Evolutionary conservation across 345 rosid genomes (phyloP), one percentile per base, ranked within the genome.

Genomic region (Gossypium australe): DNA sequence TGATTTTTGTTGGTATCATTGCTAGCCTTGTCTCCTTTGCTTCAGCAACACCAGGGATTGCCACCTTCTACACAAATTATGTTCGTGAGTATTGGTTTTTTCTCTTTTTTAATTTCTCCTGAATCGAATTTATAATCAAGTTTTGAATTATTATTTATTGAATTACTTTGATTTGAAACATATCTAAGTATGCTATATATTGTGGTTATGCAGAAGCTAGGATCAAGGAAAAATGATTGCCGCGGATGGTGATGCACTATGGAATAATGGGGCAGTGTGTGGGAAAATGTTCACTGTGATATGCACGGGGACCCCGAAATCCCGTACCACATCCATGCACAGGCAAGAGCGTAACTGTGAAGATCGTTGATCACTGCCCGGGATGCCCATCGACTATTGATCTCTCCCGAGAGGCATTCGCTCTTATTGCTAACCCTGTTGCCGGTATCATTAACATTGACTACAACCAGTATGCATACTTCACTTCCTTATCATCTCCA

Each of bases 381-480:
- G 73, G 73, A 5, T 84, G 85, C 73, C 72, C 11, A 4, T 73
- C 76, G 0, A 78, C 78, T 29, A 18, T 84, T 11, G 83, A 78
- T 43, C 82, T 84, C 57, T 82, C 87, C 0, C 9, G 3, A 9
- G 73, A 82, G 52, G 87, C 87, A 63, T 82, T 82, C 80, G 7
- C 78, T 49, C 66, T 20, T 44, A 84, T 82, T 3, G 85, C 83
- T 18, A 17, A 81, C 11, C 20, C 72, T 2, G 48, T 48, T 0
- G 84, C 82, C 4, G 81, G 82, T 3, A 76, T 41, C 47, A 73
- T 81, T 47, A 44, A 56, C 57, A 78, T 81, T 7, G 82, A 71
- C n/a, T 84, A 81, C 49, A 13, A 60, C n/a, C 74, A 70, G 84
- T 80, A 80, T 78, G 77, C 18, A 13, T 24, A 63, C 11, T 20